Conservation (phyloP, 305 asterid genomes). For the Fraxinus xanthoxyloides region DNA sequence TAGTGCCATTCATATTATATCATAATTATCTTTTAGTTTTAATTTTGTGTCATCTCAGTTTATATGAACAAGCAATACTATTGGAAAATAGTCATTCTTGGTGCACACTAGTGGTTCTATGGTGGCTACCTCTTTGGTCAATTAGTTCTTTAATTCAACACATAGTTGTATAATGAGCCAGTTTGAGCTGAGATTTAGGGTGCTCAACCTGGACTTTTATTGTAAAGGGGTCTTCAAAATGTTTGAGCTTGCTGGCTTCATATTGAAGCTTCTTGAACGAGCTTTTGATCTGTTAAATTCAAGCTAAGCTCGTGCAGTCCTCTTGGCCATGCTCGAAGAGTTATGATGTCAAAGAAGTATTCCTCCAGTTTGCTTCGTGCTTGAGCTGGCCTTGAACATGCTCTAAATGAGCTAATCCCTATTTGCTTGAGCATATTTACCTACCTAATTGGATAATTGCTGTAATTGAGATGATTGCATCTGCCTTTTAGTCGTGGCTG, state of each 20-base stretch:
- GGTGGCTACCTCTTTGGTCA: neutral
- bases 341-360: neutral
- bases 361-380: neutral
- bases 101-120: neutral
- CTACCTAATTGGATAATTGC: neutral
- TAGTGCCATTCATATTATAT: constrained; percentile 19
- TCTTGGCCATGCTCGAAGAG: neutral
- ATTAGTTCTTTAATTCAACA: neutral
- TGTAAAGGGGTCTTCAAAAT: neutral
- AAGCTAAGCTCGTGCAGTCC: neutral
- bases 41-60: neutral
- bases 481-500: neutral
- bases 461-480: neutral
- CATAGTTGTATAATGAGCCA: neutral
- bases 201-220: neutral
- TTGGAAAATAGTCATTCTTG: neutral
- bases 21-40: neutral
- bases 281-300: neutral
- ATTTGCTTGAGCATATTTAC: neutral
- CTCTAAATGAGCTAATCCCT: neutral
- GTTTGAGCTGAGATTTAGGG: neutral
- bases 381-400: neutral
- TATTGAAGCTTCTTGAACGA: neutral
- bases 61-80: neutral
- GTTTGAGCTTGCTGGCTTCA: neutral